These are phyloP conservation scores for Mycena vitilis DNA, from an alignment of 768 basidiomycete species.

Conservation along the genomic window DNA sequence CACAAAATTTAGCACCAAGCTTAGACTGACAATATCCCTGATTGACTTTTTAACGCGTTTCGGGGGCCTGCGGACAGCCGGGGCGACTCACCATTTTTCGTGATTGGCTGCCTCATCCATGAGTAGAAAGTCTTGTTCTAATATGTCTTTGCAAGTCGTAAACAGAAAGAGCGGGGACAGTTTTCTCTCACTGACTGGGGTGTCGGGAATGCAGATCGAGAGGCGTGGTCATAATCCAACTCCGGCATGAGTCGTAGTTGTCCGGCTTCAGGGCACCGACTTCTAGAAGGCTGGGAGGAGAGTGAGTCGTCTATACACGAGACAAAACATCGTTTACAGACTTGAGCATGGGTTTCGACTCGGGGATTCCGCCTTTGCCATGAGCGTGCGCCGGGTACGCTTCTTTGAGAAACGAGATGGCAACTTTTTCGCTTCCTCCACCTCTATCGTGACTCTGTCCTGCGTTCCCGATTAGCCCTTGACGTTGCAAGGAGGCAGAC, in stretches of 20 bases:
- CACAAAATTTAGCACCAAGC: slow-evolving; percentile 92
- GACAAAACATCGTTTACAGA: slow-evolving; percentile 38
- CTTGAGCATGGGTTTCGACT: slow-evolving; percentile 49
- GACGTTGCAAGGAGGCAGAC: no score
- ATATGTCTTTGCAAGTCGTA: slow-evolving; percentile 54
- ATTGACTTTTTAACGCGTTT: no score
- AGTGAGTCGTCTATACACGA: slow-evolving; percentile 9
- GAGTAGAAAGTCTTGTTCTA: slow-evolving; percentile 87
- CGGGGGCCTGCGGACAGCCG: no score
- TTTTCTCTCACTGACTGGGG: slow-evolving; percentile 49
- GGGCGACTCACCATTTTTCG: slow-evolving; percentile 56
- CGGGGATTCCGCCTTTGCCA: slow-evolving; percentile 29
- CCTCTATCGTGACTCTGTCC: slow-evolving; percentile 88
- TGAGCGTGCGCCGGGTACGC: slow-evolving; percentile 44
- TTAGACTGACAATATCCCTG: slow-evolving; percentile 81
- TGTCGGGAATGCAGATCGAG: slow-evolving; percentile 91
- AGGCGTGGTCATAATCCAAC: slow-evolving; percentile 80
- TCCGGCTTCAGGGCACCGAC: slow-evolving; percentile 89
- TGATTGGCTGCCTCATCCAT: slow-evolving; percentile 64
- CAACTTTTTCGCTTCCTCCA: slow-evolving; percentile 87
- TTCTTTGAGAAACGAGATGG: slow-evolving; percentile 81
- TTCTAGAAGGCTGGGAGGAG: slow-evolving; percentile 76
- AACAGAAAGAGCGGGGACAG: neutral
- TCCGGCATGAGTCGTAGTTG: slow-evolving; percentile 73
- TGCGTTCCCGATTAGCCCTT: neutral